phyloP scores from a whole-genome alignment of 106 monocot species.

The Dioscorea dumetorum region DNA sequence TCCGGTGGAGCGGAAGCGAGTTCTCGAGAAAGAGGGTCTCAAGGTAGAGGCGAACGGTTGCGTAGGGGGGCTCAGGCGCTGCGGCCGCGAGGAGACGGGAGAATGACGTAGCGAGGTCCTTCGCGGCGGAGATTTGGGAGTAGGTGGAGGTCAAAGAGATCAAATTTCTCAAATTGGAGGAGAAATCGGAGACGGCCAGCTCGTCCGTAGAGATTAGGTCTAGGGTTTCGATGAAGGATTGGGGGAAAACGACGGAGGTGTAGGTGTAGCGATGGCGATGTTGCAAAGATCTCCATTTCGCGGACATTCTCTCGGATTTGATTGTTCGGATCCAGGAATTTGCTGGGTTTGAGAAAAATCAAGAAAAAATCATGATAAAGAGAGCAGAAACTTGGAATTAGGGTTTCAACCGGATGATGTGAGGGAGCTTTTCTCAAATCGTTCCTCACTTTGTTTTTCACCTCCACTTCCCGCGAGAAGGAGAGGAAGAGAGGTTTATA shows the following conservation, averaged over 20 bases:
- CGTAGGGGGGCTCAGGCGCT: slow-evolving; percentile 11
- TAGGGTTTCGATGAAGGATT: slow-evolving; percentile 41
- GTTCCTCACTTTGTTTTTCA: too few species aligned
- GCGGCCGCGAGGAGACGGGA: slow-evolving; percentile 35
- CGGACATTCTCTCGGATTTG: slow-evolving; percentile 47
- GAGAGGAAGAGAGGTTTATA: too few species aligned
- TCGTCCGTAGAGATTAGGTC: slow-evolving; percentile 11
- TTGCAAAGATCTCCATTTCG: slow-evolving; percentile 93
- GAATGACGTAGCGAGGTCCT: slow-evolving; percentile 61
- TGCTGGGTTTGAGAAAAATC: too few species aligned
- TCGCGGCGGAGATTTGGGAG: slow-evolving; percentile 53
- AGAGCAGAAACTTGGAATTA: too few species aligned
- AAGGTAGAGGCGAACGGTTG: slow-evolving; percentile 47
- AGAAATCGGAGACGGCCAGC: slow-evolving; percentile 25
- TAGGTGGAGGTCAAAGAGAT: slow-evolving; percentile 67
- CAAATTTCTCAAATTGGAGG: slow-evolving; percentile 35
- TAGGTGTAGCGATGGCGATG: slow-evolving; percentile 93
- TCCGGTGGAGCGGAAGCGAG: slow-evolving; percentile 89
- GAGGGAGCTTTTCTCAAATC: too few species aligned
- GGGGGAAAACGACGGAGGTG: slow-evolving; percentile 76
- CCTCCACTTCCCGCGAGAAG: too few species aligned
- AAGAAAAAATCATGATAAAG: too few species aligned
- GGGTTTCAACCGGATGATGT: too few species aligned
- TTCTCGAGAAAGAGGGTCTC: slow-evolving; percentile 91
- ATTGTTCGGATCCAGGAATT: too few species aligned